These are phyloP conservation scores for Bothriochloa decipiens DNA, from an alignment of 176 grass and related monocot species.

Conservation along the genomic window DNA sequence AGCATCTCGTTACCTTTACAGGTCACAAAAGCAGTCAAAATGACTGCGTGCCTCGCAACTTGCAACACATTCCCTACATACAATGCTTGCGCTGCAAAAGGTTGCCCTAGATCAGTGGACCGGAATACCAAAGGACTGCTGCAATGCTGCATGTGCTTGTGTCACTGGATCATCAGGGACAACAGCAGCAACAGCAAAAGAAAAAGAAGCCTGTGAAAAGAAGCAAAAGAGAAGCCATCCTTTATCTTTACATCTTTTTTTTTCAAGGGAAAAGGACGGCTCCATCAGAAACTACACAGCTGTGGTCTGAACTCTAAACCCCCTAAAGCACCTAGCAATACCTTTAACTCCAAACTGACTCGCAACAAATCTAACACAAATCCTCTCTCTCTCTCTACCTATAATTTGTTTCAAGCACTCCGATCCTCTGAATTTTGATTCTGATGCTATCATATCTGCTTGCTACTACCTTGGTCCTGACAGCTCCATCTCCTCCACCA, in stretches of 20 bases:
- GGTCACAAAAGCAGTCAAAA: constrained; percentile 55
- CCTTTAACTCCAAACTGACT: constrained; percentile 37
- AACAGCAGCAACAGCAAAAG: constrained; percentile 23
- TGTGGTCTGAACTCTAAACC: constrained; percentile 39
- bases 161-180: constrained; percentile 36
- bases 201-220: constrained; percentile 47
- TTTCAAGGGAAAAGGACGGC: constrained; percentile 29
- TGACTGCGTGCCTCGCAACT: constrained; percentile 36
- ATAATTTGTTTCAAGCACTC: neutral
- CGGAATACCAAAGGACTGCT: constrained; percentile 34
- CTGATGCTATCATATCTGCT: neutral
- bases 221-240: constrained; percentile 43
- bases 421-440: neutral
- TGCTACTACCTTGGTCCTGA: constrained; percentile 66
- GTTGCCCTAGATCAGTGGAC: constrained; percentile 30
- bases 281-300: constrained; percentile 49
- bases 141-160: constrained; percentile 45
- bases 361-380: constrained; percentile 40
- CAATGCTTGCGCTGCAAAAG: constrained; percentile 36
- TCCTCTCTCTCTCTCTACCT: neutral
- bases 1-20: constrained; percentile 34
- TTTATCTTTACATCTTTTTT: constrained; percentile 60
- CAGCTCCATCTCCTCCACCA: constrained; percentile 82
- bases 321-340: constrained; percentile 31
- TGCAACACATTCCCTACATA: constrained; percentile 17